A percentile compares a stretch with the other conserved stretches of the same genome.
phyloP scores from a whole-genome alignment of 75 land plant species.

The Picea glauca region DNA sequence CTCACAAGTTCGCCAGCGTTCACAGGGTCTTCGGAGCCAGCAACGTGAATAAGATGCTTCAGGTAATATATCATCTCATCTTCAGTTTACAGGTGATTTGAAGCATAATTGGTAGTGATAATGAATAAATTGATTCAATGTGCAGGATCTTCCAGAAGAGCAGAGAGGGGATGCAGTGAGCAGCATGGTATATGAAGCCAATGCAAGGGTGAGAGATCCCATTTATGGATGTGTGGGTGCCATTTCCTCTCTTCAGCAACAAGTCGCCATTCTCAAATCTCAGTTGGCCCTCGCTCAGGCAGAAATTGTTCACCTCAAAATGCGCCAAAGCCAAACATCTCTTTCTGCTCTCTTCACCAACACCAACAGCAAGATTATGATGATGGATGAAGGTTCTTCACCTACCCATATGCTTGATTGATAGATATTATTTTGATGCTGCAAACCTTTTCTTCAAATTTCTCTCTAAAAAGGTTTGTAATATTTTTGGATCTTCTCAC shows the following conservation, averaged over 20 bases:
- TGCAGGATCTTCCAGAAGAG: conserved; percentile 65
- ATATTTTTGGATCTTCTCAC: no score
- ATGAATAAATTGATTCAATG: no score
- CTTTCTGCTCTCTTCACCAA: no score
- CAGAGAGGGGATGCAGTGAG: conserved; percentile 79
- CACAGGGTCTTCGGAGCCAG: conserved; percentile 30
- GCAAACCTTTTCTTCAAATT: no score
- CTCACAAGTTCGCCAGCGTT: conserved; percentile 19
- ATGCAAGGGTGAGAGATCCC: conserved; percentile 76
- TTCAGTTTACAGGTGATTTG: no score
- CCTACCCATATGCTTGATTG: no score
- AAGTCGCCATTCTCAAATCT: conserved; percentile 48
- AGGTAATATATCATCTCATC: no score
- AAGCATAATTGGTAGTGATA: no score
- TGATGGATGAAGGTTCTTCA: no score
- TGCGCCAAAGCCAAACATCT: conserved; percentile 19
- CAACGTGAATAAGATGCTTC: conserved; percentile 10
- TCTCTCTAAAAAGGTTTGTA: no score
- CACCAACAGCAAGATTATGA: no score
- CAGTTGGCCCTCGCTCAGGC: conserved; percentile 76
- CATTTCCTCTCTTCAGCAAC: conserved; percentile 66
- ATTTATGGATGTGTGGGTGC: conserved; percentile 89
- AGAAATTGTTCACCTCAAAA: conserved; percentile 51
- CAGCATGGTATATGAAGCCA: conserved; percentile 87
- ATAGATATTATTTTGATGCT: no score